Evolutionary conservation across 2,329 filamentous ascomycete genomes (phyloP).

Genomic region (Xylariales sp.): DNA sequence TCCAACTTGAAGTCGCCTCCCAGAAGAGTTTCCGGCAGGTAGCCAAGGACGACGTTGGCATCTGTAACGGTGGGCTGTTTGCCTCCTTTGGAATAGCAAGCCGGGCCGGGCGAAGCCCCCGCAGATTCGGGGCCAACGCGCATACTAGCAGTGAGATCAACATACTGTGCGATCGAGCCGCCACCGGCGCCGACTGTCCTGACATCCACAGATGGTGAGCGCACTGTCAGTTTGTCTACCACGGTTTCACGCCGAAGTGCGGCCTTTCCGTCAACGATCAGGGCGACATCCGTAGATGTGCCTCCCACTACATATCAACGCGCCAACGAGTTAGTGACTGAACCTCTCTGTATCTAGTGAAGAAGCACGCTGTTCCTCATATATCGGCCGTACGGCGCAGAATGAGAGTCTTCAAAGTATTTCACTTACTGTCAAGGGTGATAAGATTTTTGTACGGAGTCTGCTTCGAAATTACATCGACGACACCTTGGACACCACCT

Average conservation of each 20-base stretch:
- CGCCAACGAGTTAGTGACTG: too few species aligned
- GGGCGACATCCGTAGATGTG: conserved; percentile 42
- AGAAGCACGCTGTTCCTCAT: too few species aligned
- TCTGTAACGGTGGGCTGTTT: conserved; percentile 42
- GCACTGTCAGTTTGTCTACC: conserved; percentile 37
- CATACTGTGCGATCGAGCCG: conserved; percentile 43
- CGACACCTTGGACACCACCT: conserved; percentile 44
- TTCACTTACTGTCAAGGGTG: conserved; percentile 34
- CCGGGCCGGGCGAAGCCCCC: conserved; percentile 42
- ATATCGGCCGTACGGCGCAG: too few species aligned
- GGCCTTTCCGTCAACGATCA: conserved; percentile 37
- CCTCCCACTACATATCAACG: conserved; percentile 40
- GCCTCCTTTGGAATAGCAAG: conserved; percentile 44
- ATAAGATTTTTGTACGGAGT: conserved; percentile 43
- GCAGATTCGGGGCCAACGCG: conserved; percentile 47
- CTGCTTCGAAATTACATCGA: conserved; percentile 37
- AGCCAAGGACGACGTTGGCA: conserved; percentile 42
- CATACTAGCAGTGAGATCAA: conserved; percentile 40
- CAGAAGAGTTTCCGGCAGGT: conserved; percentile 38
- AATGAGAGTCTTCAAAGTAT: too few species aligned
- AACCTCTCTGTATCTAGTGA: too few species aligned
- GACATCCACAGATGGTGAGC: conserved; percentile 42
- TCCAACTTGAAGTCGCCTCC: conserved; percentile 41
- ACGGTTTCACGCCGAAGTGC: conserved; percentile 40
- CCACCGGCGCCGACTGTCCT: conserved; percentile 44